Base-by-base conservation (phyloP, 805 yeast genomes). In the Yarrowia alimentaria region DNA sequence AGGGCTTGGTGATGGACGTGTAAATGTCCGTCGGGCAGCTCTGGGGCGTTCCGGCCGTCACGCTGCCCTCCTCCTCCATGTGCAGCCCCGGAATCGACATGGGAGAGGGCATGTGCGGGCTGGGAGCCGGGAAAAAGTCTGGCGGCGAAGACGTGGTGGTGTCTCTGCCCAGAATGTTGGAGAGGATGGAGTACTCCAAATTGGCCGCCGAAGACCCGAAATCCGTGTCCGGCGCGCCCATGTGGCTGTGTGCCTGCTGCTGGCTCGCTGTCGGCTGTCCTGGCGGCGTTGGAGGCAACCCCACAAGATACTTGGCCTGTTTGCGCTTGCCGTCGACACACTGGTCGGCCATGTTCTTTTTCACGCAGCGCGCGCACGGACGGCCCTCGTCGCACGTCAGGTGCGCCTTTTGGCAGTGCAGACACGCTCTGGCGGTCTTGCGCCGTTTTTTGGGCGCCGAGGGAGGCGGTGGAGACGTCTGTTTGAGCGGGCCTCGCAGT, bases 321-420 rank as follows among this genome's bases (percentile, higher is more conserved):
- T 79, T 74, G 45, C 96, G 69, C 3, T 93, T 91, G 2, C 95
- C 96, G 69, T 90, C 95, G 22, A 78, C 78, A 66, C 96, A 89
- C 1, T 83, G 70, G 17, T 69, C 74, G 1, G 71, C 73, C 10
- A 85, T 65, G 0, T 87, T 88, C 59, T 83, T 72, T 25, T 71
- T 72, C 8, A 82, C 60, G 64, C 97, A 90, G 38, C 95, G 65
- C 43, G 74, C 71, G 60, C 97, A 90, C 0, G 94, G 94, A 19
- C 94, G 75, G 19, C 65, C 66, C 5, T 78, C 76, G 58, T 88
- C 95, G 63, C 97, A 89, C 0, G 96, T 84, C 73, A 88, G 80
- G 63, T 89, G 97, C 2, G 93, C 85, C 60, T 77, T 79, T 53
- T 88, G 86, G 62, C 97, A 89, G 66, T 87, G 91, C 37, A 78